Conservation (phyloP, 345 rosid species). For the Aegle marmelos region DNA sequence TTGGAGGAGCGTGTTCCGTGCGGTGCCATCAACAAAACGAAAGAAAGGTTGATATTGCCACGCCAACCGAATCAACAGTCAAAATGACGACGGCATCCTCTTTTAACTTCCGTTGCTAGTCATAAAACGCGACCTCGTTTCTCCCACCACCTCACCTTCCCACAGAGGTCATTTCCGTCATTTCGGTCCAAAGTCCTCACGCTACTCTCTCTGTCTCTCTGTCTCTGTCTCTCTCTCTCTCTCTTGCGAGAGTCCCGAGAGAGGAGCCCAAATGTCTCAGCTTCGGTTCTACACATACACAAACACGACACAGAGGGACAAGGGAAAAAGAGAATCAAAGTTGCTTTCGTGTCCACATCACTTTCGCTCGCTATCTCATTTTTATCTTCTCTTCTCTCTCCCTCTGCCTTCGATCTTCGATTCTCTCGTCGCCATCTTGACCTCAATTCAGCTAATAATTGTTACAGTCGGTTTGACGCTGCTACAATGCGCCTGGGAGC, state of each 20-base stretch:
- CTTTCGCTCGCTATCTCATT: not conserved
- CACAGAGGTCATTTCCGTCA: conserved; percentile 1
- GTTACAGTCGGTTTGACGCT: not conserved
- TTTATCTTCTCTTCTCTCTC: not conserved
- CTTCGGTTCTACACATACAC: conserved; percentile 3
- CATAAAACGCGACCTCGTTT: not conserved
- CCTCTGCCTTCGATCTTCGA: not conserved
- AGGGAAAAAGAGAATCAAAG: not conserved
- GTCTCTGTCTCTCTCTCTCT: not conserved
- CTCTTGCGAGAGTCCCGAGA: conserved; percentile 16
- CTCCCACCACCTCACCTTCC: not conserved
- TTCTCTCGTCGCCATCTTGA: not conserved
- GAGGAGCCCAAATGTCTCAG: conserved; percentile 10
- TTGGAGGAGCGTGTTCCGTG: conserved; percentile 10
- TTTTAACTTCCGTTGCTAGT: not conserved
- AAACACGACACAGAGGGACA: not conserved
- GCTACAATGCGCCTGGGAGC: not conserved
- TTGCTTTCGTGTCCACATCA: not conserved
- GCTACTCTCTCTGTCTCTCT: not conserved
- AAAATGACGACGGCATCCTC: not conserved
- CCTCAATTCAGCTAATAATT: not conserved
- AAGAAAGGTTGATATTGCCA: not conserved
- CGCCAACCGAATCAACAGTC: not conserved
- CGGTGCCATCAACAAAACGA: not conserved
- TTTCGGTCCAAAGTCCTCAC: not conserved